A percentile compares a stretch with the other conserved stretches of the same genome.
Conservation (phyloP, 176 grass and related monocot genomes). For the Pontederia crassipes region DNA sequence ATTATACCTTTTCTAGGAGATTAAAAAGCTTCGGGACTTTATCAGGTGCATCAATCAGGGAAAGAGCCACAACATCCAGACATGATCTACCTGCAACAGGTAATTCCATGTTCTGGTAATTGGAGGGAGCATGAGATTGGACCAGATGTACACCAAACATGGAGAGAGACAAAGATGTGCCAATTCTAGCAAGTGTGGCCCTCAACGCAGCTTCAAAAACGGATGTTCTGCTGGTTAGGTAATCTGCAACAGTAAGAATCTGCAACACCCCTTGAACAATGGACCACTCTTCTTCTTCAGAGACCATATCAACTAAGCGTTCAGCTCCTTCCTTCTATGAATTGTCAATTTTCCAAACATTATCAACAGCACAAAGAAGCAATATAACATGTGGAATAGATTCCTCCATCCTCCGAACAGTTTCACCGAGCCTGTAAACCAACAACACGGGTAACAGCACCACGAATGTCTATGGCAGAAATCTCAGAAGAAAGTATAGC, state of each 20-base stretch:
- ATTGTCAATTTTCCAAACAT: constrained; percentile 37
- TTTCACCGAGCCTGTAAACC: constrained; percentile 96
- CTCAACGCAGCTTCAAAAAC: constrained; percentile 99
- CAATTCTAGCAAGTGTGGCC: constrained; percentile 86
- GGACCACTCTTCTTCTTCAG: constrained; percentile 98
- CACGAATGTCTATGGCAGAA: constrained; percentile 76
- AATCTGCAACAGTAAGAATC: constrained; percentile 96
- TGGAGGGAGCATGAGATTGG: constrained; percentile 28
- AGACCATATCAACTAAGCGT: constrained; percentile 51
- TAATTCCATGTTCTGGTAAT: constrained; percentile 35
- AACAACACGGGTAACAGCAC: constrained; percentile 69
- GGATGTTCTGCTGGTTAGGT: constrained; percentile 71
- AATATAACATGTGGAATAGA: constrained; percentile 86
- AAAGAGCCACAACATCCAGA: constrained; percentile 73
- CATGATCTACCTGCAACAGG: constrained; percentile 41
- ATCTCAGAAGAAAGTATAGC: constrained; percentile 85
- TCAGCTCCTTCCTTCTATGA: constrained; percentile 49
- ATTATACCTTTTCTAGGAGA: constrained; percentile 69
- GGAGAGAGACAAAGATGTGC: constrained; percentile 72
- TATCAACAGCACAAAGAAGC: constrained; percentile 83
- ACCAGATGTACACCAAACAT: constrained; percentile 40
- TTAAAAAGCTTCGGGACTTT: constrained; percentile 83
- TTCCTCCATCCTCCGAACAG: constrained; percentile 96
- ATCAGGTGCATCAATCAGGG: constrained; percentile 77
- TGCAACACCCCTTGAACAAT: constrained; percentile 96